Evolutionary conservation across 208 protist species (phyloP).

Genomic region (Vickermania ingenoplastis): DNA sequence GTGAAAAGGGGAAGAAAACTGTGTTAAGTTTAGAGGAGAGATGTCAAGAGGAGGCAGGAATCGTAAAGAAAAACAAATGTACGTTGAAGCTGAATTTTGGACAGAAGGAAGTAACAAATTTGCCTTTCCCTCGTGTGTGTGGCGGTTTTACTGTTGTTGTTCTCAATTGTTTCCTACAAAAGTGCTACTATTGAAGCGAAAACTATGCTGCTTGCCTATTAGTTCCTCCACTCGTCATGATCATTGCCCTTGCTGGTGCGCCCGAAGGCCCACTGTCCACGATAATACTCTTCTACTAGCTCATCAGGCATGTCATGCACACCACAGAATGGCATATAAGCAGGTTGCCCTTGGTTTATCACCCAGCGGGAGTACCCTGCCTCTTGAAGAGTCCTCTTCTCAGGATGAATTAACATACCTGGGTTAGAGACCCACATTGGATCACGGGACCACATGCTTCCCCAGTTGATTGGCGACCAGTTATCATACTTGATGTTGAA

Average conservation of each 20-base stretch:
- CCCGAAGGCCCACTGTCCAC: slow-evolving; percentile 81
- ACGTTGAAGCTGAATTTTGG: background rate
- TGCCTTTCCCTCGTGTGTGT: too few relatives aligned
- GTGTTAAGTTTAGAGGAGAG: too few relatives aligned
- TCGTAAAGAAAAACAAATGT: too few relatives aligned
- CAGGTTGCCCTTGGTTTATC: slow-evolving; percentile 70
- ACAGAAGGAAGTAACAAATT: background rate
- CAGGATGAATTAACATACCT: slow-evolving; percentile 67
- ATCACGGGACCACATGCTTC: slow-evolving; percentile 59
- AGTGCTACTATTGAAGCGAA: background rate
- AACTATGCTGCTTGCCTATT: slow-evolving; percentile 5
- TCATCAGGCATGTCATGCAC: slow-evolving; percentile 85
- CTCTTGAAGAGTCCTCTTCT: slow-evolving; percentile 65
- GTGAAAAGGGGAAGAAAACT: background rate
- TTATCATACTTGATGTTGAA: slow-evolving; percentile 85
- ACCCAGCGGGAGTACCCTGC: slow-evolving; percentile 81
- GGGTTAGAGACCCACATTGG: slow-evolving; percentile 74
- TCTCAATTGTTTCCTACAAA: background rate
- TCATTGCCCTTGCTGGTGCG: slow-evolving; percentile 82
- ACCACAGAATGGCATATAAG: slow-evolving; percentile 83
- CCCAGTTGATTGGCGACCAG: slow-evolving; percentile 56
- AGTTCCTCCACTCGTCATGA: slow-evolving; percentile 85
- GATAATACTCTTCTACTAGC: slow-evolving; percentile 86
- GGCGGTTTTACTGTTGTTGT: too few relatives aligned
- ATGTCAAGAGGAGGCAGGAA: too few relatives aligned